Evolutionary conservation across 805 yeast species (phyloP).

Genomic region (Saccharomycopsis selenospora): DNA sequence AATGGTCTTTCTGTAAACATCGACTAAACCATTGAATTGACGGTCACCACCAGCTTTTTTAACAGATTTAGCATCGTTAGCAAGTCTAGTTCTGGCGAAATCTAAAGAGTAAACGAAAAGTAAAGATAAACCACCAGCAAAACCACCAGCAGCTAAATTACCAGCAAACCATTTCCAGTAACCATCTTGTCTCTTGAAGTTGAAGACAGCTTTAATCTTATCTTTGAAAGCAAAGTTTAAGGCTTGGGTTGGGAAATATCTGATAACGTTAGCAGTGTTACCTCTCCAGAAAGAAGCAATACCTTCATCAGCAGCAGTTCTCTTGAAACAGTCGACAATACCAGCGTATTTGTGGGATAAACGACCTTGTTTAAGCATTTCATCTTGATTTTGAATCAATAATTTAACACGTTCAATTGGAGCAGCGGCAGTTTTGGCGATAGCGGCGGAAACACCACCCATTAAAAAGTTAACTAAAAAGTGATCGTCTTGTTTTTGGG

Average conservation of each 20-base stretch:
- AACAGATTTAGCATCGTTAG: constrained; percentile 92
- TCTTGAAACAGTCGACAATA: constrained; percentile 87
- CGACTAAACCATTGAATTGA: constrained; percentile 95
- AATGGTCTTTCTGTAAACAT: constrained; percentile 92
- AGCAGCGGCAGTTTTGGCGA: constrained; percentile 96
- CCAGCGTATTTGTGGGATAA: constrained; percentile 79
- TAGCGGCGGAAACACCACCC: constrained; percentile 99
- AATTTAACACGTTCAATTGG: constrained; percentile 97
- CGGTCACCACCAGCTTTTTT: constrained; percentile 76
- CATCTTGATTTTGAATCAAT: constrained; percentile 96
- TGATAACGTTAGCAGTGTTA: constrained; percentile 97
- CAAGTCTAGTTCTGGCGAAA: constrained; percentile 98
- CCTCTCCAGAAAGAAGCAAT: constrained; percentile 95
- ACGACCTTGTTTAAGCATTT: constrained; percentile 97
- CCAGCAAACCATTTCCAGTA: constrained; percentile 94
- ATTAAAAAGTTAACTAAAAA: constrained; percentile 69
- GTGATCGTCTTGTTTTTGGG: constrained; percentile 34
- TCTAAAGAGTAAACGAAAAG: constrained; percentile 94
- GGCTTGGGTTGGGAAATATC: constrained; percentile 99
- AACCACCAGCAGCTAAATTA: constrained; percentile 98
- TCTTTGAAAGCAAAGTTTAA: constrained; percentile 98
- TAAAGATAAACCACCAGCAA: constrained; percentile 94
- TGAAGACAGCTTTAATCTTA: constrained; percentile 90
- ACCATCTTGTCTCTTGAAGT: constrained; percentile 93
- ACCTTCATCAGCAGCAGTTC: constrained; percentile 95